Base-by-base conservation (phyloP, 139 green algal species). In the Penium margaritaceum region DNA sequence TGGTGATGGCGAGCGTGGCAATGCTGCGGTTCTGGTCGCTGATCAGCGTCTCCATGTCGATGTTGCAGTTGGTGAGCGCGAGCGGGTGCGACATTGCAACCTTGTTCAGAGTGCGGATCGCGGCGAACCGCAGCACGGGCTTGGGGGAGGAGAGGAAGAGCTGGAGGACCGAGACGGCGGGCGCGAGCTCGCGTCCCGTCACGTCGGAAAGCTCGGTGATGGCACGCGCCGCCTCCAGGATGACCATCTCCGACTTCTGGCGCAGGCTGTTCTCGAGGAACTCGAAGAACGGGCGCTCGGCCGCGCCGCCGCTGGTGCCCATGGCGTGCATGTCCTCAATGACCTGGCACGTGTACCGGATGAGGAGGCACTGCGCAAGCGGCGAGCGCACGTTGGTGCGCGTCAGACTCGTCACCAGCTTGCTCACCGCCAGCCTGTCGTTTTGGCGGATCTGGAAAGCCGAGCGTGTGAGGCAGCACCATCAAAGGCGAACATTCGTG, bases 1-100 rank as follows among this genome's bases (percentile, higher is more conserved):
- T 99, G 15, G 94, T 99, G 82, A 99, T 99, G 73, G 94, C 94
- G 21, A 99, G 86, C 21, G 95, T 99, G 37, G 94, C 95, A 44
- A 99, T 97, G 83, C 82, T 92, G 62, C 94, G 86, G 80, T 95
- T 95, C 70, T 87, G 86, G 81, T 99, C 94, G 6, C 79, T 85
- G 70, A 99, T 97, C 14, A 99, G 84, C 12, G 70, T 84, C 89
- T 99, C 94, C 93, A 99, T 96, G 87, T 99, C 94, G 47, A 98
- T 95, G 88, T 99, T 99, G 90, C 95, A 99, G 78, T 91, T 93
- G 34, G 92, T 92, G 3, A 99, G 91, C 0, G 91, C 87, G 39
- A 89, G 75, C 14, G 94, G 94, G 81, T 97, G 88, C 29, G 82
- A 92, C 90, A 98, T 95, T 0, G 93, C 93, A 37, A 98, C 81